Base-by-base conservation (phyloP, 805 yeast genomes). In the Wickerhamomyces pijperi region DNA sequence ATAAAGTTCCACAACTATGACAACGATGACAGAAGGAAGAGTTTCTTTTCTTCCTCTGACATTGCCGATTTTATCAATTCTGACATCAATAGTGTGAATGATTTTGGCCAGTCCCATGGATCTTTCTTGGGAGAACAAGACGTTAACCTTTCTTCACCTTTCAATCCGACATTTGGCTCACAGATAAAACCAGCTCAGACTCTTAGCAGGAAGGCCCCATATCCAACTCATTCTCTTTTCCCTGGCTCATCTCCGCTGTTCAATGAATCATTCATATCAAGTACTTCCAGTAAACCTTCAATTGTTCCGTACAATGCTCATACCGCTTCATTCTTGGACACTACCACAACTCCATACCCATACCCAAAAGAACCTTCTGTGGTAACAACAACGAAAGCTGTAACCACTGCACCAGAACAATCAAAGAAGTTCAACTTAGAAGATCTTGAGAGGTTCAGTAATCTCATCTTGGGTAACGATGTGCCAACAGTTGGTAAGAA, bases 41-140 rank as follows among this genome's bases (percentile, higher is more conserved):
- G 58, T 39, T 53, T 55, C 55, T 44, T 40, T 28, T 53, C 56
- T 3, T 53, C 47, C n/a, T 51, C 45, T 0, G 44, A 48, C 33
- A 39, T 49, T 1, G 38, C 42, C 32, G 47, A 44, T 19, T 35
- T 33, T 31, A 46, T 36, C 16, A 41, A 39, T n/a, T 38, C 37
- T 4, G 42, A 38, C 4, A 21, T 20, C 14, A 23, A 12, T 8
- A 28, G 38, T 15, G 43, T 36, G 19, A 39, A 36, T 28, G 39
- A 40, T 18, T 4, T 20, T 39, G 19, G 39, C 32, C 5, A 35
- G 44, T 34, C 14, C 14, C 17, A 8, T 36, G n/a, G 37, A 17
- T 5, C 14, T 12, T 19, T 41, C 14, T n/a, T n/a, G n/a, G n/a
- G n/a, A n/a, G n/a, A n/a, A n/a, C n/a, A n/a, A n/a, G n/a, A n/a